phyloP scores from a whole-genome alignment of 1,284 basidiomycete genomes.

The Moesziomyces parantarcticus region DNA sequence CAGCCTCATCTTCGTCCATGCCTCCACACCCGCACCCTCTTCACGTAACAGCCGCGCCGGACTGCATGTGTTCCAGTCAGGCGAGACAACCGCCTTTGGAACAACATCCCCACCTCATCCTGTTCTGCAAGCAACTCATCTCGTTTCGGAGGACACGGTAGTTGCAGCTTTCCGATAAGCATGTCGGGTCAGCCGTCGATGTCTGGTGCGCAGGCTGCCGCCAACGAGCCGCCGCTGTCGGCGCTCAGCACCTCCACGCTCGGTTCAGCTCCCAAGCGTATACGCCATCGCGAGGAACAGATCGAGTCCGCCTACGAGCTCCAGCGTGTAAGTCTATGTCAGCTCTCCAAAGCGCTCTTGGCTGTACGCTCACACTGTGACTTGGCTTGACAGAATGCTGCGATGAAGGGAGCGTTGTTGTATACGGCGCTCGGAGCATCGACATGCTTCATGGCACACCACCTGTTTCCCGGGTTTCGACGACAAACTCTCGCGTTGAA shows the following conservation, averaged over 20 bases:
- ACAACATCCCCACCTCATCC: background rate
- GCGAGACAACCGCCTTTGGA: background rate
- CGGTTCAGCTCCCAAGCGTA: conserved; percentile 42
- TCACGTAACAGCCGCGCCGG: conserved; percentile 2
- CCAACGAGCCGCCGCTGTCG: conserved; percentile 28
- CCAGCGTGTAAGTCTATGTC: conserved; percentile 45
- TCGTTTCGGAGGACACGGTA: too few species aligned
- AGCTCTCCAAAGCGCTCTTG: background rate
- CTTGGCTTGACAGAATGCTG: conserved; percentile 44
- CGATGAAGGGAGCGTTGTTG: conserved; percentile 49
- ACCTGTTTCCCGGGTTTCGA: conserved; percentile 59
- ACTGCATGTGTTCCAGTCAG: too few species aligned
- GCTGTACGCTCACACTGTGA: background rate
- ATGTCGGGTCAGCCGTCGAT: conserved; percentile 16
- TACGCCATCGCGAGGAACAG: conserved; percentile 55
- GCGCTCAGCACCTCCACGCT: conserved; percentile 28
- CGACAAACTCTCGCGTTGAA: conserved; percentile 60
- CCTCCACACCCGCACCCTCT: conserved; percentile 26
- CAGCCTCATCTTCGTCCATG: background rate
- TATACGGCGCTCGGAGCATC: conserved; percentile 54
- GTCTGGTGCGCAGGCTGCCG: conserved; percentile 6
- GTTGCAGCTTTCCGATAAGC: background rate
- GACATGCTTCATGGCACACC: conserved; percentile 51
- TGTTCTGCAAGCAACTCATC: too few species aligned
- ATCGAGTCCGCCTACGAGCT: conserved; percentile 58